Conservation (phyloP, 2,329 filamentous ascomycete species). For the Chaetomium strumarium region DNA sequence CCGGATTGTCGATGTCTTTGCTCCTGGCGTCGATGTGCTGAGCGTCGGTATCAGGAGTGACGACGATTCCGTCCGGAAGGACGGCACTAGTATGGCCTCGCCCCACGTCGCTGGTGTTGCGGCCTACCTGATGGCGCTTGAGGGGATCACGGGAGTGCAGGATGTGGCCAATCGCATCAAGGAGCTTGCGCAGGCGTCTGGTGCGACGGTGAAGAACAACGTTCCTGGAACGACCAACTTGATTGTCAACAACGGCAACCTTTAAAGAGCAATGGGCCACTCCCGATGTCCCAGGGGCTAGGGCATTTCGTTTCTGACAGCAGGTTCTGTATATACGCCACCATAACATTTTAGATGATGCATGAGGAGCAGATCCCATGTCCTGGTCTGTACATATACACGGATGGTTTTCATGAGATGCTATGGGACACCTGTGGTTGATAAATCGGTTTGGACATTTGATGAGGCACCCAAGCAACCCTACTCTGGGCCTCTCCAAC, state of each 20-base stretch:
- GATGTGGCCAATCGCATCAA: constrained; percentile 45
- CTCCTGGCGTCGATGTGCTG: constrained; percentile 48
- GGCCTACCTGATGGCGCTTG: constrained; percentile 59
- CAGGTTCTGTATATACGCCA: constrained; percentile 14
- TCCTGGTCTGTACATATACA: constrained; percentile 3
- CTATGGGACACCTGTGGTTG: not conserved
- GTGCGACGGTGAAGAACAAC: constrained; percentile 41
- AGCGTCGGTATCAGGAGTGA: constrained; percentile 48
- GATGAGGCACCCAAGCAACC: not conserved
- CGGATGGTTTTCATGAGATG: not conserved
- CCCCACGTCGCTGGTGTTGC: constrained; percentile 64
- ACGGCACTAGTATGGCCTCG: constrained; percentile 58
- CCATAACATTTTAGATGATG: not conserved
- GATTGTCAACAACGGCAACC: constrained; percentile 52
- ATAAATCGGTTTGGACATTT: not conserved
- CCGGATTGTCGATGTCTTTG: constrained; percentile 46
- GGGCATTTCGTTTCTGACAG: constrained; percentile 8
- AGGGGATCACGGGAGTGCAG: constrained; percentile 41
- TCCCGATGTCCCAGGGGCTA: not conserved
- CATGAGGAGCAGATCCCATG: not conserved
- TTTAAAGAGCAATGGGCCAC: not conserved
- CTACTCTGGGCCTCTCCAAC: too few species aligned
- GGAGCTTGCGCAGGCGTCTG: constrained; percentile 43
- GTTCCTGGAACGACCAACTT: constrained; percentile 40
- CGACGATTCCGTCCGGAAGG: constrained; percentile 40